Evolutionary conservation across 2,329 filamentous ascomycete genomes (phyloP).

Genomic region (Biscogniauxia sp.): DNA sequence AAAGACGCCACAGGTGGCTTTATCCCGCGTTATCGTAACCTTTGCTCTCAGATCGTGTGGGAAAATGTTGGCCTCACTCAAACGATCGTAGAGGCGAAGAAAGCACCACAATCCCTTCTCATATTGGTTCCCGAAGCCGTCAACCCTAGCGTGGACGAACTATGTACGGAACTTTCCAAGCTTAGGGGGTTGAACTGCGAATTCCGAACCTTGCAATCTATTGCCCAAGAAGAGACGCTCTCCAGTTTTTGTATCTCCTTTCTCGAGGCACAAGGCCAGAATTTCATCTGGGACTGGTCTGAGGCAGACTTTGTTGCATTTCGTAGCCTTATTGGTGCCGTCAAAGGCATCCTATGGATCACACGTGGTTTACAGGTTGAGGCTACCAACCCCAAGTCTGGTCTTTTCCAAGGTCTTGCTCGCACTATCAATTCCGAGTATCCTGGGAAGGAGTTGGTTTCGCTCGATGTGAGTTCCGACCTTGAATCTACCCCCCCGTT

Average conservation of each 20-base stretch:
- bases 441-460: slow-evolving; percentile 23
- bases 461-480: too few species aligned
- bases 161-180: slow-evolving; percentile 12
- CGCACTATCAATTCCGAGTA: slow-evolving; percentile 51
- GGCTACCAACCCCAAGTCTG: slow-evolving; percentile 33
- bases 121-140: slow-evolving; percentile 15
- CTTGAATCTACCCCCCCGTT: too few species aligned
- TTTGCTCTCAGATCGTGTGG: neutral
- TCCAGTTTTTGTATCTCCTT: slow-evolving; percentile 42
- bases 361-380: slow-evolving; percentile 22
- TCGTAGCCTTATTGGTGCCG: slow-evolving; percentile 35
- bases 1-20: too few species aligned
- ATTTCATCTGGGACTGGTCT: slow-evolving; percentile 39
- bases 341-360: slow-evolving; percentile 21
- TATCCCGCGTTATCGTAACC: too few species aligned
- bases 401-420: slow-evolving; percentile 45
- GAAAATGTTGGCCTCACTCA: neutral
- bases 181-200: slow-evolving; percentile 11
- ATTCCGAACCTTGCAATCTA: slow-evolving; percentile 1
- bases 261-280: slow-evolving; percentile 38
- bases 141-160: neutral
- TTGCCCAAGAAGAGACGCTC: slow-evolving; percentile 15
- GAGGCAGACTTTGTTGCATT: slow-evolving; percentile 40
- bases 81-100: neutral
- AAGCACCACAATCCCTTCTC: slow-evolving; percentile 2